Conservation (phyloP, 2,329 filamentous ascomycete genomes). For the Hypoxylon sp. region DNA sequence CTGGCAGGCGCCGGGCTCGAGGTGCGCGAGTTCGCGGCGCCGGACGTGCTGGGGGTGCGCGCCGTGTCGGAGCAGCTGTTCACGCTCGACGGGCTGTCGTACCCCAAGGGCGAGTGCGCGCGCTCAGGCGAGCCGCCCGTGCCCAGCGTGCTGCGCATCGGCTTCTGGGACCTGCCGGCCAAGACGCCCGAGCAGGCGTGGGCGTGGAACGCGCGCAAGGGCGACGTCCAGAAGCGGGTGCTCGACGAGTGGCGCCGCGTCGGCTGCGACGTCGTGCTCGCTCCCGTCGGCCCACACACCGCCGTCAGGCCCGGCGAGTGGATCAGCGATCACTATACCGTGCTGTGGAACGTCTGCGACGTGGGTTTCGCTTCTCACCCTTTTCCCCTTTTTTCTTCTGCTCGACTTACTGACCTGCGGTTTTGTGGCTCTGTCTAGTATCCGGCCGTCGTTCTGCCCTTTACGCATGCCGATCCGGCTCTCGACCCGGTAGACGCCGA, state of each 20-base stretch:
- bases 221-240: conserved; percentile 46
- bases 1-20: conserved; percentile 42
- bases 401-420: background rate
- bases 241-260: conserved; percentile 48
- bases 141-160: conserved; percentile 45
- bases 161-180: conserved; percentile 45
- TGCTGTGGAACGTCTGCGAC: conserved; percentile 48
- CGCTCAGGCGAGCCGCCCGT: conserved; percentile 46
- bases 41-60: conserved; percentile 44
- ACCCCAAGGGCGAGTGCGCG: conserved; percentile 43
- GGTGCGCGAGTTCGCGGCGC: conserved; percentile 44
- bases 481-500: conserved; percentile 40
- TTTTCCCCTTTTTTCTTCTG: background rate
- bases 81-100: conserved; percentile 48
- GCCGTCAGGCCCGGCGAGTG: conserved; percentile 46
- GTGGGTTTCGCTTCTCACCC: conserved; percentile 29
- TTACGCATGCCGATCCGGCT: conserved; percentile 42
- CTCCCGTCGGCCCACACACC: conserved; percentile 44
- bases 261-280: conserved; percentile 43
- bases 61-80: conserved; percentile 46
- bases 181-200: conserved; percentile 48
- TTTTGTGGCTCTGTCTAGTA: conserved; percentile 35
- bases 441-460: conserved; percentile 46
- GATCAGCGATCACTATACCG: conserved; percentile 47
- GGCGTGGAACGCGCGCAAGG: conserved; percentile 46